A percentile compares a stretch with the other conserved stretches of the same genome.
Evolutionary conservation across 2,329 filamentous ascomycete species (phyloP).

Genomic region (Stenocarpella maydis): DNA sequence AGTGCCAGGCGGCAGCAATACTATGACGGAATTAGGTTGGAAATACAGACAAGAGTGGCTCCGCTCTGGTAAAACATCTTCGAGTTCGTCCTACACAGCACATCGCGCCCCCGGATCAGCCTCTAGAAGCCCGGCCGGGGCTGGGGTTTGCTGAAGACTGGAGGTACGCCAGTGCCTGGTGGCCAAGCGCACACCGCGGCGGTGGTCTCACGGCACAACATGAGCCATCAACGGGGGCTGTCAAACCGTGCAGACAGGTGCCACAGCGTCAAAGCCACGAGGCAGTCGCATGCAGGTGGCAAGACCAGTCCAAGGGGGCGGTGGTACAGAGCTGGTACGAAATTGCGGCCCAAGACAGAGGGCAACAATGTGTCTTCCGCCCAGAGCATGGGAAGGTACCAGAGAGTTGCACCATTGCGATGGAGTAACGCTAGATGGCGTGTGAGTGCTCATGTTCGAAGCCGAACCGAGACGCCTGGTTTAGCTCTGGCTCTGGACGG

Average conservation of each 20-base stretch:
- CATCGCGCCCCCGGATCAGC: neutral
- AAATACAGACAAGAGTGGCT: neutral
- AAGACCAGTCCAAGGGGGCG: neutral
- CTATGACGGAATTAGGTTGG: too few relatives aligned
- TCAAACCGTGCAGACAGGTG: slow-evolving; percentile 24
- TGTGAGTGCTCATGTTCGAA: slow-evolving; percentile 36
- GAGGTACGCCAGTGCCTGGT: neutral
- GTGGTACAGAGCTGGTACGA: slow-evolving; percentile 29
- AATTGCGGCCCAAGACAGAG: slow-evolving; percentile 33
- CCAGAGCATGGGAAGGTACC: slow-evolving; percentile 1
- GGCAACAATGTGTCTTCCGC: slow-evolving; percentile 17
- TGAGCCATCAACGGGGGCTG: slow-evolving; percentile 6
- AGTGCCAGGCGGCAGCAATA: neutral
- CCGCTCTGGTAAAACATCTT: too few relatives aligned
- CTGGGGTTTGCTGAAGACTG: neutral
- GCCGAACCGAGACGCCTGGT: slow-evolving; percentile 27
- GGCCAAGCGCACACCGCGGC: neutral
- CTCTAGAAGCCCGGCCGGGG: neutral
- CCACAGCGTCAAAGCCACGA: slow-evolving; percentile 23
- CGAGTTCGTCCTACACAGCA: neutral
- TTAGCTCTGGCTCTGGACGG: slow-evolving; percentile 4
- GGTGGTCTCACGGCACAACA: neutral
- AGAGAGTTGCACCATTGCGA: slow-evolving; percentile 1
- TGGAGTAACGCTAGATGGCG: slow-evolving; percentile 18
- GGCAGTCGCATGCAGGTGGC: slow-evolving; percentile 17